phyloP scores from a whole-genome alignment of 2,329 filamentous ascomycete genomes.

The Metarhizium humberi region DNA sequence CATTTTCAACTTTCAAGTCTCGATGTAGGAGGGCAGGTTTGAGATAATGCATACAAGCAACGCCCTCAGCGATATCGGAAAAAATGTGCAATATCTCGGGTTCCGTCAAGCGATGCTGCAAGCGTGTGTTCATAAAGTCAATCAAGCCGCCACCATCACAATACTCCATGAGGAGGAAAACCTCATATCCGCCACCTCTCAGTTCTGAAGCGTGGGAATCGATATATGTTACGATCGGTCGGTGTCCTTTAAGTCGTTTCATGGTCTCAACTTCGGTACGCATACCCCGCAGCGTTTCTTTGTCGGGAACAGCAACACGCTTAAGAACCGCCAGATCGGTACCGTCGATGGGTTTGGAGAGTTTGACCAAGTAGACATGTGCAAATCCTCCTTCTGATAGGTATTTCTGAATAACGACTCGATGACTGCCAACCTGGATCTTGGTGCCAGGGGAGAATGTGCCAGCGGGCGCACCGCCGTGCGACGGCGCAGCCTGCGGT shows the following conservation, averaged over 20 bases:
- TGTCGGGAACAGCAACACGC: constrained; percentile 92
- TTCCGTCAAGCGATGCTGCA: constrained; percentile 94
- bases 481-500: constrained; percentile 17
- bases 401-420: constrained; percentile 92
- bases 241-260: constrained; percentile 97
- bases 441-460: constrained; percentile 92
- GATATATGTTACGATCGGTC: constrained; percentile 93
- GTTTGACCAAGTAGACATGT: constrained; percentile 91
- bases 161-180: constrained; percentile 97
- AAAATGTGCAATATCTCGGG: constrained; percentile 97
- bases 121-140: constrained; percentile 97
- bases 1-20: constrained; percentile 96
- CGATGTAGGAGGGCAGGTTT: constrained; percentile 87
- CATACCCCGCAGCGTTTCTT: constrained; percentile 90
- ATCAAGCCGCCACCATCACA: constrained; percentile 92
- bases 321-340: constrained; percentile 82
- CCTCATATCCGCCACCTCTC: constrained; percentile 88
- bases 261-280: constrained; percentile 98
- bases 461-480: constrained; percentile 52
- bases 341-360: constrained; percentile 67
- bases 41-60: constrained; percentile 98
- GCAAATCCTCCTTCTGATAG: constrained; percentile 97
- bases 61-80: constrained; percentile 87
- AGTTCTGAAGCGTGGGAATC: constrained; percentile 96
- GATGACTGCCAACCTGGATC: constrained; percentile 88